These are phyloP conservation scores for Scutellaria galericulata DNA, from an alignment of 257 asterid species.

Conservation along the genomic window DNA sequence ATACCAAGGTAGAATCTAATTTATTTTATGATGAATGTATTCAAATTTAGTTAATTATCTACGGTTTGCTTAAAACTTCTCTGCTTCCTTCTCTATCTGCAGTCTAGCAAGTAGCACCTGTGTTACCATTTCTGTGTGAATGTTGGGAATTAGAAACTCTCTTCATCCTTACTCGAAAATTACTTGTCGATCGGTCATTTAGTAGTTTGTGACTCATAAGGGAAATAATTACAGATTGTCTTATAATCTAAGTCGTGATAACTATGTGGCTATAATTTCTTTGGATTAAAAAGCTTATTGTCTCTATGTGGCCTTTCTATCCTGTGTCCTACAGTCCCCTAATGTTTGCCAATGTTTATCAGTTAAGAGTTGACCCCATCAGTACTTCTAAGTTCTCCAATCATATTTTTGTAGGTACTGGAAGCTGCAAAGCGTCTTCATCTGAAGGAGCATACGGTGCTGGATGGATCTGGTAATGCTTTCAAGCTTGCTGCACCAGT, in stretches of 20 bases:
- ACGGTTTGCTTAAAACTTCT: slow-evolving; percentile 12
- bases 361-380: not conserved
- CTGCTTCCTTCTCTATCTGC: slow-evolving; percentile 14
- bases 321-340: not conserved
- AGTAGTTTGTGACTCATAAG: not conserved
- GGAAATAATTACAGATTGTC: not conserved
- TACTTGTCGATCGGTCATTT: not conserved
- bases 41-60: not conserved
- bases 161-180: not conserved
- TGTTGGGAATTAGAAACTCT: not conserved
- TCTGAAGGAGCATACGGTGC: slow-evolving; percentile 87
- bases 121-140: no score
- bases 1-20: slow-evolving; percentile 64
- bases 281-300: not conserved
- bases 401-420: slow-evolving; percentile 56
- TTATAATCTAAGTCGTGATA: slow-evolving; percentile 4
- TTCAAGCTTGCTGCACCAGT: slow-evolving; percentile 95
- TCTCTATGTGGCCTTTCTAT: slow-evolving; percentile 3
- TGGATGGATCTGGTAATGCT: slow-evolving; percentile 82
- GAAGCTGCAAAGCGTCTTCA: slow-evolving; percentile 94
- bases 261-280: slow-evolving; percentile 18
- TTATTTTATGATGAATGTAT: slow-evolving; percentile 17
- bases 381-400: not conserved
- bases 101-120: not conserved
- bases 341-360: not conserved